A percentile compares a stretch with the other conserved stretches of the same genome.
Conservation (phyloP, 1,139 yeast species). For the Eremothecium sinecaudum region DNA sequence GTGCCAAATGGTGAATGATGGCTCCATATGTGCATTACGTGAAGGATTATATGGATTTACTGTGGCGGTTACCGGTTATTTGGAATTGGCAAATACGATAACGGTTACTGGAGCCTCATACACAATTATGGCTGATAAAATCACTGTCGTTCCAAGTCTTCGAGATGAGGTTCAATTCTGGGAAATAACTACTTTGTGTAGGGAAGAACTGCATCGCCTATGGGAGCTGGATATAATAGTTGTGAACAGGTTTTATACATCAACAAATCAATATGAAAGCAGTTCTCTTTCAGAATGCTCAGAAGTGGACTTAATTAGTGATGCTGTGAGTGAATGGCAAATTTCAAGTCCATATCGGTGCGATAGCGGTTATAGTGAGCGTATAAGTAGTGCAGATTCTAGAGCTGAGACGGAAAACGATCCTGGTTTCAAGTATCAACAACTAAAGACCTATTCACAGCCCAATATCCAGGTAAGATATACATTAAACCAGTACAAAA, state of each 20-base stretch:
- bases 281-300: too few relatives aligned
- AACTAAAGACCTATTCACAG: too few relatives aligned
- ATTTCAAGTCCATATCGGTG: too few relatives aligned
- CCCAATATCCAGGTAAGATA: not conserved
- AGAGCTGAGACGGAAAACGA: too few relatives aligned
- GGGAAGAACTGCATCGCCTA: not conserved
- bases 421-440: too few relatives aligned
- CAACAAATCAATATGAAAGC: too few relatives aligned
- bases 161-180: constrained; percentile 3
- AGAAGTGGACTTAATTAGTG: too few relatives aligned
- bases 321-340: too few relatives aligned
- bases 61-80: constrained; percentile 2
- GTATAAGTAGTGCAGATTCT: too few relatives aligned
- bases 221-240: constrained; percentile 1
- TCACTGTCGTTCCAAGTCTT: not conserved
- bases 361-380: too few relatives aligned
- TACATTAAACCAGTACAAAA: constrained; percentile 3
- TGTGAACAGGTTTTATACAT: not conserved
- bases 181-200: constrained; percentile 4
- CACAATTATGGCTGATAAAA: not conserved
- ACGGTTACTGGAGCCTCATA: not conserved
- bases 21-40: not conserved
- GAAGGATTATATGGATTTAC: not conserved
- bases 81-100: not conserved
- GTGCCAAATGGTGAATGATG: not conserved